phyloP scores from a whole-genome alignment of 169 alveolate genomes.

The Hammondia hammondi region DNA sequence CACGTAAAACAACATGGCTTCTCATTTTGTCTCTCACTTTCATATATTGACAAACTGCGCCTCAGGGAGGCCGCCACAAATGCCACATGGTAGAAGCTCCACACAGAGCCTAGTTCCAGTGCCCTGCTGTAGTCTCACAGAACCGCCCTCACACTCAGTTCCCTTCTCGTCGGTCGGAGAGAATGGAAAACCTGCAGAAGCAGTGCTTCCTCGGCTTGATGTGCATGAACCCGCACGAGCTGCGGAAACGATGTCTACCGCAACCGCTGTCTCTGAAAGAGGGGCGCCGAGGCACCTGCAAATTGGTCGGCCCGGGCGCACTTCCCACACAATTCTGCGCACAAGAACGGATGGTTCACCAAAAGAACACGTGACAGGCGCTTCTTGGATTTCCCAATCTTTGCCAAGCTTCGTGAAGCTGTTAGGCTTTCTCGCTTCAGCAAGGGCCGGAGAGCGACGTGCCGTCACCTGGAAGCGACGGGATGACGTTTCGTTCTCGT shows the following conservation, averaged over 20 bases:
- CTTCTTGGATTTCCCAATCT: background rate
- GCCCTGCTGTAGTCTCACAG: background rate
- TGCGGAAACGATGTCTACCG: no score
- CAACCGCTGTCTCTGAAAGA: no score
- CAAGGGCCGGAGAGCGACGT: background rate
- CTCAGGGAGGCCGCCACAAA: constrained; percentile 18
- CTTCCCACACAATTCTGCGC: constrained; percentile 15
- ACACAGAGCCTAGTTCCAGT: background rate
- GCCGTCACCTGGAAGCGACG: background rate
- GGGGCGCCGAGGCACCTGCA: background rate
- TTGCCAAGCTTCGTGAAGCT: background rate
- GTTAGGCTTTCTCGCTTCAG: background rate
- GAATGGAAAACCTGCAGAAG: background rate
- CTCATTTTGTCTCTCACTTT: no score
- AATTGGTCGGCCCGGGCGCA: constrained; percentile 2
- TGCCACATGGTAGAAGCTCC: constrained; percentile 3
- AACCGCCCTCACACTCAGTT: background rate
- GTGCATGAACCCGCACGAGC: no score
- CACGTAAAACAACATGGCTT: no score
- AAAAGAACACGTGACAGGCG: background rate
- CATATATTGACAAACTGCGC: background rate
- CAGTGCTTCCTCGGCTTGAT: background rate
- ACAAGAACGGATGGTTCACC: background rate
- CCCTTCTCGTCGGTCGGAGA: background rate
- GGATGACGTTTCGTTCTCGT: no score